phyloP scores from a whole-genome alignment of 2,329 filamentous ascomycete species.

The Parasarocladium wereldwijsianum region DNA sequence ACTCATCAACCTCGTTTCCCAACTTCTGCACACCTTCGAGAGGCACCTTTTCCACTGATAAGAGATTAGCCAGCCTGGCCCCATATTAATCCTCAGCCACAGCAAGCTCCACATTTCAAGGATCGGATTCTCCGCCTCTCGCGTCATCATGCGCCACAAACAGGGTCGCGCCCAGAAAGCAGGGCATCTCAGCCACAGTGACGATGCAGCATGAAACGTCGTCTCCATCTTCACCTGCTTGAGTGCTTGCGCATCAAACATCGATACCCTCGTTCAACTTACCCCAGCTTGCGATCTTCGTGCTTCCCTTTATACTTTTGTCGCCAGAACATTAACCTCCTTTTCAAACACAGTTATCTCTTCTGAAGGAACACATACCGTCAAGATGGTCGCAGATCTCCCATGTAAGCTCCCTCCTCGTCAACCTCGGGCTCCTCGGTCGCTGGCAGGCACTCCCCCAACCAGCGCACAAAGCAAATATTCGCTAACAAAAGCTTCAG shows the following conservation, averaged over 20 bases:
- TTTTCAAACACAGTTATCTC: not conserved
- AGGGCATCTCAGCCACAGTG: slow-evolving; percentile 3
- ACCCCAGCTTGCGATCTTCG: not conserved
- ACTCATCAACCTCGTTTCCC: no score
- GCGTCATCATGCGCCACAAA: slow-evolving; percentile 6
- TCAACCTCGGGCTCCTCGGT: not conserved
- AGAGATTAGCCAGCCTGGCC: no score
- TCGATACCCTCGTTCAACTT: not conserved
- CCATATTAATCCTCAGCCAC: no score
- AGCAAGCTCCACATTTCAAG: not conserved
- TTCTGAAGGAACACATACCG: slow-evolving; percentile 1
- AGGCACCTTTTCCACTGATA: no score
- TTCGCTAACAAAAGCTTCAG: slow-evolving; percentile 28
- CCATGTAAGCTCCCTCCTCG: slow-evolving; percentile 25
- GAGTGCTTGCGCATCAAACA: not conserved
- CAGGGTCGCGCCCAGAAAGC: no score
- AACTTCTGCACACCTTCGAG: no score
- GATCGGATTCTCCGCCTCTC: not conserved
- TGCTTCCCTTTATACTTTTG: not conserved
- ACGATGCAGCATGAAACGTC: not conserved
- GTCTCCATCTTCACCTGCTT: not conserved
- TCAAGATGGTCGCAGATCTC: slow-evolving; percentile 31
- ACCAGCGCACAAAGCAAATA: not conserved
- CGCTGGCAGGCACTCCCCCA: slow-evolving; percentile 1
- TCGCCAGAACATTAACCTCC: not conserved